Evolutionary conservation across 108 stramenopile species (phyloP).

Genomic region (Cyclotella atomus): DNA sequence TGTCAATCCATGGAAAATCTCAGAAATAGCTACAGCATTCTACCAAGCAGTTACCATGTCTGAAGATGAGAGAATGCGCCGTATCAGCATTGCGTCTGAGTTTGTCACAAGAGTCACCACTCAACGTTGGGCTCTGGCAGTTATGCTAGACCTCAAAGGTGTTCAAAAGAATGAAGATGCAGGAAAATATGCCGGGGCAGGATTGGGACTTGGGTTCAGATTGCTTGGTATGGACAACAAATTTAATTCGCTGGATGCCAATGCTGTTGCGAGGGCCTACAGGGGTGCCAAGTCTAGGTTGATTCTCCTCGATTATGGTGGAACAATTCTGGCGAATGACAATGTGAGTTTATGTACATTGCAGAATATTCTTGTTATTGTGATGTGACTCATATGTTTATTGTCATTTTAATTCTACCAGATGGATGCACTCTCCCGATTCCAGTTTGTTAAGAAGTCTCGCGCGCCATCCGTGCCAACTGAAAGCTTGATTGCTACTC

Average conservation of each 20-base stretch:
- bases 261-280: conserved; percentile 79
- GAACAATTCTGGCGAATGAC: conserved; percentile 94
- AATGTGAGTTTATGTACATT: conserved; percentile 79
- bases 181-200: conserved; percentile 83
- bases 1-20: conserved; percentile 93
- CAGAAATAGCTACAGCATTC: conserved; percentile 85
- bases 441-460: conserved; percentile 94
- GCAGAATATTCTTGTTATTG: conserved; percentile 8
- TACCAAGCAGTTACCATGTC: conserved; percentile 74
- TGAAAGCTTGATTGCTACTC: conserved; percentile 67
- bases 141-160: conserved; percentile 90
- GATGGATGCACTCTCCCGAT: conserved; percentile 77
- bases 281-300: conserved; percentile 74
- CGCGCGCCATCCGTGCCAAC: conserved; percentile 72
- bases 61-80: conserved; percentile 83
- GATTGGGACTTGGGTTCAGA: conserved; percentile 94
- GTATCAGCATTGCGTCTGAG: conserved; percentile 77
- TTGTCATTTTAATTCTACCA: conserved; percentile 12
- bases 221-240: conserved; percentile 90
- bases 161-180: conserved; percentile 81
- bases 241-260: conserved; percentile 70
- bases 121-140: conserved; percentile 91
- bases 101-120: conserved; percentile 96
- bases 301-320: conserved; percentile 96
- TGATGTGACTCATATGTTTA: too few relatives aligned